These are phyloP conservation scores for Ceratobasidium sp. DNA, from an alignment of 1,284 basidiomycete genomes.

Conservation along the genomic window DNA sequence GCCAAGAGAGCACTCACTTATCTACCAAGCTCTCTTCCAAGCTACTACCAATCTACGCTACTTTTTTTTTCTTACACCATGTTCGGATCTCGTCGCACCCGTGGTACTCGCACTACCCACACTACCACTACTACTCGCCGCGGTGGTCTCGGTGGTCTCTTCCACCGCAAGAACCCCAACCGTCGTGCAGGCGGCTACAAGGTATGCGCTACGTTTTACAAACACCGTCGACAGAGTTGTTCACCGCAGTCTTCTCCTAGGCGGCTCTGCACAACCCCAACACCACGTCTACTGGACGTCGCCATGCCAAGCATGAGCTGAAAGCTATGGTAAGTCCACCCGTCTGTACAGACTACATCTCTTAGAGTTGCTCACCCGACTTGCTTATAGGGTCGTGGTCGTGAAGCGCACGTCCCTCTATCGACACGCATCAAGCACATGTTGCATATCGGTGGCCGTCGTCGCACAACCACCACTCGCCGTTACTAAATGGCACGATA, in stretches of 20 bases:
- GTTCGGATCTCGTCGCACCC: slow-evolving; percentile 37
- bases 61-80: background rate
- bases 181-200: slow-evolving; percentile 59
- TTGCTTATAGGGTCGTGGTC: slow-evolving; percentile 41
- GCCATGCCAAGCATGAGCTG: slow-evolving; percentile 21
- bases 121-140: slow-evolving; percentile 41
- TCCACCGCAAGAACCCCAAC: slow-evolving; percentile 54
- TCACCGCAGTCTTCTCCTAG: slow-evolving; percentile 31
- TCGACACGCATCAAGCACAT: slow-evolving; percentile 43
- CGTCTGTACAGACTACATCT: background rate
- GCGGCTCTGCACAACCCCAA: slow-evolving; percentile 61
- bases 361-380: background rate
- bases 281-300: slow-evolving; percentile 25
- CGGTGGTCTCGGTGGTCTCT: slow-evolving; percentile 47
- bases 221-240: background rate
- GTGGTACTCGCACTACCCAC: slow-evolving; percentile 26
- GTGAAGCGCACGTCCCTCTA: slow-evolving; percentile 43
- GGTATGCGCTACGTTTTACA: slow-evolving; percentile 48
- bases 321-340: slow-evolving; percentile 10
- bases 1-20: background rate
- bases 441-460: slow-evolving; percentile 46
- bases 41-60: background rate
- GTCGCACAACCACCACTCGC: slow-evolving; percentile 16
- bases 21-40: background rate
- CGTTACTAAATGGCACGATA: slow-evolving; percentile 3